Conservation (phyloP, 2,329 filamentous ascomycete genomes). For the Teratosphaeria gauchensis region DNA sequence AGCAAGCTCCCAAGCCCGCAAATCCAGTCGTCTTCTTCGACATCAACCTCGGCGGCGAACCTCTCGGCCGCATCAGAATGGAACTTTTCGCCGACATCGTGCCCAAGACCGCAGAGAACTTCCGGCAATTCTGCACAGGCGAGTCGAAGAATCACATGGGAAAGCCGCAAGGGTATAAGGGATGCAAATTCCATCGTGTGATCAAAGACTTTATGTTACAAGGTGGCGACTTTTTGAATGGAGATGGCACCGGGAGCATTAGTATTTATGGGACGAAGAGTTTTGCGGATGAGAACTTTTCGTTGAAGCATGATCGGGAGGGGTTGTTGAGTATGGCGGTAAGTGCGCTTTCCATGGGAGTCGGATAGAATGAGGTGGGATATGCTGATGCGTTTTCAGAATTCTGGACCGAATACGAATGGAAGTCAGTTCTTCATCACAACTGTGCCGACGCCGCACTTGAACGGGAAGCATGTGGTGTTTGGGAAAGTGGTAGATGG, state of each 20-base stretch:
- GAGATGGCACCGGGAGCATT: constrained; percentile 79
- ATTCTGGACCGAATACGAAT: constrained; percentile 85
- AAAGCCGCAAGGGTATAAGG: constrained; percentile 85
- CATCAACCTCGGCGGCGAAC: constrained; percentile 72
- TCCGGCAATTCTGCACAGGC: constrained; percentile 86
- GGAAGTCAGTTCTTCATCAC: constrained; percentile 98
- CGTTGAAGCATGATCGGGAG: constrained; percentile 63
- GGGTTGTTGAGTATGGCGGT: constrained; percentile 91
- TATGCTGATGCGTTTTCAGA: constrained; percentile 41
- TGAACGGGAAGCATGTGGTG: constrained; percentile 90
- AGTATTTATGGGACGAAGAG: constrained; percentile 75
- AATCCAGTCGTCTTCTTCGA: constrained; percentile 62
- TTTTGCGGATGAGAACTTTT: constrained; percentile 89
- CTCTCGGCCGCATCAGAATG: constrained; percentile 77
- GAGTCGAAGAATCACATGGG: constrained; percentile 73
- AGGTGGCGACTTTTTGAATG: constrained; percentile 89
- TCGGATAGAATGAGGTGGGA: neutral
- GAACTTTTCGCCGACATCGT: constrained; percentile 80
- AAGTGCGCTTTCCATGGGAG: constrained; percentile 25
- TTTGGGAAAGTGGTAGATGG: constrained; percentile 86
- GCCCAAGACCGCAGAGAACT: constrained; percentile 74
- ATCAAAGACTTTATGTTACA: constrained; percentile 98
- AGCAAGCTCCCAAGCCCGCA: neutral
- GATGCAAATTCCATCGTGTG: constrained; percentile 86
- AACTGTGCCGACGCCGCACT: constrained; percentile 72